phyloP scores from a whole-genome alignment of 306 rosid species.

The Elaeagnus macrophylla region DNA sequence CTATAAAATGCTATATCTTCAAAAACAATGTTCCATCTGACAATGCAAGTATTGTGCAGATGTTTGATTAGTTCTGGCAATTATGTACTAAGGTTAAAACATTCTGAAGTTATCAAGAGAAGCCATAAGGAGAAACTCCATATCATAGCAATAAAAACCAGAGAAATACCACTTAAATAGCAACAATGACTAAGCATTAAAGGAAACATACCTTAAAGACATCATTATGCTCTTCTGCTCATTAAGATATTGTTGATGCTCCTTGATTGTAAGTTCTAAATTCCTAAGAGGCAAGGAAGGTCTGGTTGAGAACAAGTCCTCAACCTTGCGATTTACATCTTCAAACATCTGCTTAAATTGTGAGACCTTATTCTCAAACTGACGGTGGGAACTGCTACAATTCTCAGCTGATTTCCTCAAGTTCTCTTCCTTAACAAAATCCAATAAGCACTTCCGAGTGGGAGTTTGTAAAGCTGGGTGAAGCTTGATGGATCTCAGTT shows the following conservation, averaged over 20 bases:
- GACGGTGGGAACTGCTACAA: slow-evolving; percentile 70
- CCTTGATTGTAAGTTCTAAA: slow-evolving; percentile 53
- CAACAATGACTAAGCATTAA: slow-evolving; percentile 6
- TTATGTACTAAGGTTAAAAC: too few species aligned
- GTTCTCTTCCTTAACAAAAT: slow-evolving; percentile 87
- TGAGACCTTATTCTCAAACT: slow-evolving; percentile 81
- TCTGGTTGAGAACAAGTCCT: slow-evolving; percentile 56
- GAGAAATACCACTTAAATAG: background rate
- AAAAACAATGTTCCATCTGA: too few species aligned
- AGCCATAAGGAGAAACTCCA: background rate
- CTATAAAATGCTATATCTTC: too few species aligned
- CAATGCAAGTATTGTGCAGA: too few species aligned
- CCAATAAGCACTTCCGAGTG: slow-evolving; percentile 58
- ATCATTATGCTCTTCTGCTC: slow-evolving; percentile 93
- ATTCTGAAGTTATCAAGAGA: too few species aligned
- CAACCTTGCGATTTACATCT: slow-evolving; percentile 61
- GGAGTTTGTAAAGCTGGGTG: slow-evolving; percentile 68
- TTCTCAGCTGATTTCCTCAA: slow-evolving; percentile 70
- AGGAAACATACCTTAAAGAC: slow-evolving; percentile 73
- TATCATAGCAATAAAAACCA: background rate
- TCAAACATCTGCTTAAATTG: slow-evolving; percentile 66
- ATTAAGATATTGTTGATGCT: slow-evolving; percentile 45
- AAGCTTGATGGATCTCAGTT: slow-evolving; percentile 57
- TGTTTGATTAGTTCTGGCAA: too few species aligned
- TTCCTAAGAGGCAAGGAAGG: slow-evolving; percentile 32